Percentiles rank a stretch among this genome's conserved stretches.
These are phyloP conservation scores for Brasenia schreberi DNA, from an alignment of 164 flowering plant genomes.

Conservation along the genomic window DNA sequence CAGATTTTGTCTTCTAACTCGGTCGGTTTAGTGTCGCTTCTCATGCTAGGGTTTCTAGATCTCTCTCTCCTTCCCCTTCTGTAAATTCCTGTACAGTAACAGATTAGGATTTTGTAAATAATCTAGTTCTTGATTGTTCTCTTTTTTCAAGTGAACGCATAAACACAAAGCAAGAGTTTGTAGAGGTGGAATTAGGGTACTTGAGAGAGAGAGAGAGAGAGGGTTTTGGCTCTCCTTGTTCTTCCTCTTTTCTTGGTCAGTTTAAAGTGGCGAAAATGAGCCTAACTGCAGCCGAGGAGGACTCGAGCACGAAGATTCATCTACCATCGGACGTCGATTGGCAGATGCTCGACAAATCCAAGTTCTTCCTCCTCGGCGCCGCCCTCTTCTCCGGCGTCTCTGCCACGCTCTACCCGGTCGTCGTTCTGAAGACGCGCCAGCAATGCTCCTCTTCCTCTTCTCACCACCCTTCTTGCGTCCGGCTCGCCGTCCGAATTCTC, in stretches of 20 bases:
- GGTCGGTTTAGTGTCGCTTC: not conserved
- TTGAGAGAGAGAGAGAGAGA: not conserved
- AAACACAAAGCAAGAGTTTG: not conserved
- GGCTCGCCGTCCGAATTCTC: conserved; percentile 27
- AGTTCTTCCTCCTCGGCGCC: conserved; percentile 76
- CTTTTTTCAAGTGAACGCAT: too few species aligned
- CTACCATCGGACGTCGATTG: conserved; percentile 78
- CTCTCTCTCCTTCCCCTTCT: not conserved
- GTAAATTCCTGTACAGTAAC: not conserved
- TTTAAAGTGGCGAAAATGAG: conserved; percentile 53
- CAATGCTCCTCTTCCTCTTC: conserved; percentile 24
- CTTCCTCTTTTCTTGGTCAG: not conserved
- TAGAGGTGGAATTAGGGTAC: not conserved
- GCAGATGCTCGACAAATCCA: conserved; percentile 86
- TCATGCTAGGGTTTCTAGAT: too few species aligned
- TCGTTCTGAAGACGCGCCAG: conserved; percentile 59
- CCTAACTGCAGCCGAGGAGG: conserved; percentile 42
- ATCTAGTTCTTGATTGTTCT: not conserved
- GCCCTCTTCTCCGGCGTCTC: conserved; percentile 59
- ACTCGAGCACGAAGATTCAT: conserved; percentile 48
- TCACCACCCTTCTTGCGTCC: conserved; percentile 19
- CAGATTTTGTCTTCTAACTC: not conserved
- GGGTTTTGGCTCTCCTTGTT: not conserved
- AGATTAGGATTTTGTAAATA: not conserved
- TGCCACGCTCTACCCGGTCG: conserved; percentile 50